phyloP scores from a whole-genome alignment of 208 protist species.

The Wallacemonas collosoma region DNA sequence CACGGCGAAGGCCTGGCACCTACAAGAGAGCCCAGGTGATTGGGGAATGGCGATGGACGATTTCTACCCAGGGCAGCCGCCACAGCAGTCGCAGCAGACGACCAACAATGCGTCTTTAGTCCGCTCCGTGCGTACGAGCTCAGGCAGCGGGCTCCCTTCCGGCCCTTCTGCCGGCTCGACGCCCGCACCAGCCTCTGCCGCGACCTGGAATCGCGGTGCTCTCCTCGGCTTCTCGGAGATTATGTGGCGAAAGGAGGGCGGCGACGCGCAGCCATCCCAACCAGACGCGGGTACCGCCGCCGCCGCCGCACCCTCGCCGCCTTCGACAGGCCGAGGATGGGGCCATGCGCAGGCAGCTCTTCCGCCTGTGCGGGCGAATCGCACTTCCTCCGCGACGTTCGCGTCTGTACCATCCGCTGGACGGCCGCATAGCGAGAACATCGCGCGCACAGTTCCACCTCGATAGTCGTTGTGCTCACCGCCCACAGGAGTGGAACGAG shows the following conservation, averaged over 20 bases:
- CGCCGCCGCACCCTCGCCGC: not conserved
- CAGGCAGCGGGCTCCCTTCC: not conserved
- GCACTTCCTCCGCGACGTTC: not conserved
- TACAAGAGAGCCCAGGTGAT: slow-evolving; percentile 9
- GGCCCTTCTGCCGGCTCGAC: not conserved
- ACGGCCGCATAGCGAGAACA: not conserved
- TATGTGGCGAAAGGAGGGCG: slow-evolving; percentile 25
- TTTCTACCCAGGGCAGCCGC: not conserved
- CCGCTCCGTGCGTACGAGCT: no score
- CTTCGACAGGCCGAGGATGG: not conserved
- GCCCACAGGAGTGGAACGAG: not conserved
- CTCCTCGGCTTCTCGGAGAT: slow-evolving; percentile 30
- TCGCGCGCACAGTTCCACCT: not conserved
- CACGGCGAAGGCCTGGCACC: not conserved
- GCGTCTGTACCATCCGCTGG: not conserved
- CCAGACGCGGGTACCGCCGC: not conserved
- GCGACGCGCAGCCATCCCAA: not conserved
- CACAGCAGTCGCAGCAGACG: not conserved
- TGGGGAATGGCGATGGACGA: slow-evolving; percentile 15
- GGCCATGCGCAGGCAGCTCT: not conserved
- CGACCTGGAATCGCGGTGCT: slow-evolving; percentile 12
- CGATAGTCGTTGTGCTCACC: not conserved
- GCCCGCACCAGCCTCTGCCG: not conserved
- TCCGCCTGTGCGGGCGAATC: not conserved
- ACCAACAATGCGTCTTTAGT: no score